Percentiles rank a stretch among this genome's conserved stretches.
These are phyloP conservation scores for Vitis cinerea DNA, from an alignment of 164 flowering plant genomes.

Conservation along the genomic window DNA sequence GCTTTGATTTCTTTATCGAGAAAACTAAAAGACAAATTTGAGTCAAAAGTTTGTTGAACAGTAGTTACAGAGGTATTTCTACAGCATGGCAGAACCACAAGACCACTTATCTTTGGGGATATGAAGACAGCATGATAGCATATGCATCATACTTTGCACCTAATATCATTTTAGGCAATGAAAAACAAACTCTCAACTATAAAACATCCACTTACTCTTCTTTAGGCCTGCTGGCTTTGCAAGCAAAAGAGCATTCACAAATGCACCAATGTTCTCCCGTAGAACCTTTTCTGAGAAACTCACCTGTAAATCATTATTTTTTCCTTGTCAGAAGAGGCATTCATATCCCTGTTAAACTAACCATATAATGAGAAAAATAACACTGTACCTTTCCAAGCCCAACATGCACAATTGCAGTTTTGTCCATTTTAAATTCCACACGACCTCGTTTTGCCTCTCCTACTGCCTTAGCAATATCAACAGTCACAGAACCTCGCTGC, in stretches of 20 bases:
- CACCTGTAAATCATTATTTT: slow-evolving; percentile 40
- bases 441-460: slow-evolving; percentile 69
- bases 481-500: slow-evolving; percentile 82
- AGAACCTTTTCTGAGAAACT: slow-evolving; percentile 68
- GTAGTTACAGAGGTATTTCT: too few relatives aligned
- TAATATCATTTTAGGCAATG: not conserved
- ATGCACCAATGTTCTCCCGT: slow-evolving; percentile 87
- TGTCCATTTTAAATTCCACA: slow-evolving; percentile 75
- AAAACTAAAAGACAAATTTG: not conserved
- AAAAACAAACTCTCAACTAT: not conserved
- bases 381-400: slow-evolving; percentile 86
- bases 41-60: too few relatives aligned
- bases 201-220: slow-evolving; percentile 69
- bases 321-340: slow-evolving; percentile 8
- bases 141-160: too few relatives aligned
- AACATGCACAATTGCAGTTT: slow-evolving; percentile 84
- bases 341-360: not conserved
- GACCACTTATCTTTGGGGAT: too few relatives aligned
- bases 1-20: not conserved
- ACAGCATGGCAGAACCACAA: too few relatives aligned
- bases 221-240: slow-evolving; percentile 94
- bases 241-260: slow-evolving; percentile 81
- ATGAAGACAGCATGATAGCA: too few relatives aligned
- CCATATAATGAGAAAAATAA: not conserved
- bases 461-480: slow-evolving; percentile 68